These are phyloP conservation scores for Melocanna baccifera DNA, from an alignment of 176 grass and related monocot species.

Conservation along the genomic window DNA sequence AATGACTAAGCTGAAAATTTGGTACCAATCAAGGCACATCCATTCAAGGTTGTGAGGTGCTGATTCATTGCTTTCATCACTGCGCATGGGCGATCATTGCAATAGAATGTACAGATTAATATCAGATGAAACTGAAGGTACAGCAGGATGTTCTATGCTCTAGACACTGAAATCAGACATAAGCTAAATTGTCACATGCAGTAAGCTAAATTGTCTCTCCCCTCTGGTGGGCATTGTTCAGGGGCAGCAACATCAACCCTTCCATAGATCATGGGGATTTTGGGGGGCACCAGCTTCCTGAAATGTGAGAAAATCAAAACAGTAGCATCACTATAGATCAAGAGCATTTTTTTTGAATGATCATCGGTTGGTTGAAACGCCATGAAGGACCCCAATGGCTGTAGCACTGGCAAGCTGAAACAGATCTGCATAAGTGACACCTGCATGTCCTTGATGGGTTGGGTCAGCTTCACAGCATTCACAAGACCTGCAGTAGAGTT, in stretches of 20 bases:
- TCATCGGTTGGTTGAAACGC: background rate
- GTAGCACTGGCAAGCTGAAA: conserved; percentile 95
- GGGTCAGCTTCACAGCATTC: conserved; percentile 78
- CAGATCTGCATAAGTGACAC: conserved; percentile 76
- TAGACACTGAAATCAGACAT: background rate
- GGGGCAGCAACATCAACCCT: conserved; percentile 61
- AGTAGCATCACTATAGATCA: background rate
- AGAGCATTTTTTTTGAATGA: background rate
- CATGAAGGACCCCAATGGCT: conserved; percentile 71
- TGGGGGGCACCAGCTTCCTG: conserved; percentile 91
- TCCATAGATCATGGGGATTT: conserved; percentile 95
- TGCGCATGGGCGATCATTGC: background rate
- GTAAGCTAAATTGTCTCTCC: conserved; percentile 41
- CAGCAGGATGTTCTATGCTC: background rate
- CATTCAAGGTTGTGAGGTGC: conserved; percentile 1
- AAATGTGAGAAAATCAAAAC: conserved; percentile 29
- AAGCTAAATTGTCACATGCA: background rate
- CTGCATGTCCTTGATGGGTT: conserved; percentile 70
- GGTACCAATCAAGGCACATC: background rate
- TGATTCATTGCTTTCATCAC: background rate
- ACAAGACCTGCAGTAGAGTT: conserved; percentile 49
- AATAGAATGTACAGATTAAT: background rate
- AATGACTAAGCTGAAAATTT: background rate
- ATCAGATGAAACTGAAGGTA: background rate
- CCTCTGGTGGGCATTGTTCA: conserved; percentile 87